Percentiles rank a stretch among this genome's conserved stretches.
Evolutionary conservation across 1,139 yeast species (phyloP).

Genomic region (Eremothecium sinecaudum): DNA sequence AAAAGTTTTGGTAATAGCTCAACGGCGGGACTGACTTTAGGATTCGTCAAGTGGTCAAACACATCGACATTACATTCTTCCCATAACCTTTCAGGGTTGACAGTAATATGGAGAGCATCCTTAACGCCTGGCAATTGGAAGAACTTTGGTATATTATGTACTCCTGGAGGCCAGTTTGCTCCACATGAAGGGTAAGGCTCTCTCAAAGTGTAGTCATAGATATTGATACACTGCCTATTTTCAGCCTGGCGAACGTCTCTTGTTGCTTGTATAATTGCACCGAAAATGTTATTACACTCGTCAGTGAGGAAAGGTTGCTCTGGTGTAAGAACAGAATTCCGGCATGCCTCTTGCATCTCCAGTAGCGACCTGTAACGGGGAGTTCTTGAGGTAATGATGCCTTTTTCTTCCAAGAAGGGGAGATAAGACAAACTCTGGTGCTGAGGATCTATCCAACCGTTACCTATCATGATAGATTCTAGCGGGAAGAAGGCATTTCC

Average conservation of each 20-base stretch:
- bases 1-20: conserved; percentile 57
- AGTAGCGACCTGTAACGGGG: conserved; percentile 37
- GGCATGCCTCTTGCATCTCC: conserved; percentile 52
- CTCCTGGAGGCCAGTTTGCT: conserved; percentile 84
- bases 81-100: conserved; percentile 41
- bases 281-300: conserved; percentile 45
- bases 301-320: conserved; percentile 28
- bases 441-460: conserved; percentile 94
- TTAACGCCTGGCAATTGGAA: conserved; percentile 49
- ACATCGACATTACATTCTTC: conserved; percentile 65
- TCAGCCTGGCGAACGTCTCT: conserved; percentile 25
- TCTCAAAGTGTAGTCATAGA: conserved; percentile 65
- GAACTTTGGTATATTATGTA: conserved; percentile 50
- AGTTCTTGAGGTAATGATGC: conserved; percentile 40
- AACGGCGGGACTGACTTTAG: conserved; percentile 50
- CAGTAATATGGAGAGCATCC: conserved; percentile 45
- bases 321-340: conserved; percentile 38
- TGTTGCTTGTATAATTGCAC: conserved; percentile 36
- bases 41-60: conserved; percentile 42
- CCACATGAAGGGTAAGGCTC: conserved; percentile 87
- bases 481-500: conserved; percentile 35
- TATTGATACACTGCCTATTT: conserved; percentile 54
- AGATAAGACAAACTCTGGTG: conserved; percentile 74
- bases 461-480: conserved; percentile 73
- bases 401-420: conserved; percentile 58